phyloP scores from a whole-genome alignment of 2,329 filamentous ascomycete species.

The Ceratocystiopsis brevicomis region DNA sequence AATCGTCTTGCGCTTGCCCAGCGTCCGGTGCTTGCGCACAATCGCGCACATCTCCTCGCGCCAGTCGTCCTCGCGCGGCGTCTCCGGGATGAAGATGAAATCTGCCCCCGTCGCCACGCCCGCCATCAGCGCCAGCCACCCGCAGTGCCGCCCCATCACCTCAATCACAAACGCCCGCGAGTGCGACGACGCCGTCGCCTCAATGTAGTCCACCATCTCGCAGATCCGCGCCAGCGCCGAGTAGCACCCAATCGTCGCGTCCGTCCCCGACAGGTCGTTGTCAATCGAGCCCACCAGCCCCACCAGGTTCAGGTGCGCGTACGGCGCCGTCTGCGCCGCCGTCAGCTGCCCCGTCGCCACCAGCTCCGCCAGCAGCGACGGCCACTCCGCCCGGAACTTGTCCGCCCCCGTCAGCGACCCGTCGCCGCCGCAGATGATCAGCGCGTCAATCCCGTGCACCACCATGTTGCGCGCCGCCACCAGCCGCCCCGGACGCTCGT shows the following conservation, averaged over 20 bases:
- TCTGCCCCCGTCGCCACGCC: constrained; percentile 90
- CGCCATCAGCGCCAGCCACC: constrained; percentile 92
- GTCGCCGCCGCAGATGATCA: constrained; percentile 94
- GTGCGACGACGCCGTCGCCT: constrained; percentile 85
- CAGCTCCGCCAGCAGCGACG: constrained; percentile 67
- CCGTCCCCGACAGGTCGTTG: constrained; percentile 92
- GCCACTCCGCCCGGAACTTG: constrained; percentile 84
- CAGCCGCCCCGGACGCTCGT: constrained; percentile 67
- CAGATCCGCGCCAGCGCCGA: constrained; percentile 85
- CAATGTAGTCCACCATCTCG: constrained; percentile 90
- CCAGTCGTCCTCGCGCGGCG: constrained; percentile 76
- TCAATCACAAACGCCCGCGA: constrained; percentile 94
- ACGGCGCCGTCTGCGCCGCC: constrained; percentile 51
- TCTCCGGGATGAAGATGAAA: constrained; percentile 93
- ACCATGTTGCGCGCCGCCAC: constrained; percentile 89
- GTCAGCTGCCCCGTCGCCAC: constrained; percentile 55
- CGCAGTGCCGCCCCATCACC: constrained; percentile 96
- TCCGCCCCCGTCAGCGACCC: constrained; percentile 92
- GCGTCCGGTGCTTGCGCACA: constrained; percentile 60
- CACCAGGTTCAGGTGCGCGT: constrained; percentile 83
- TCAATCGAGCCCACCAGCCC: constrained; percentile 94
- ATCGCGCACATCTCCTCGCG: constrained; percentile 69
- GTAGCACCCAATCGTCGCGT: constrained; percentile 94
- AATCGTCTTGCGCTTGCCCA: constrained; percentile 93
- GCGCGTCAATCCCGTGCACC: constrained; percentile 75